These are phyloP conservation scores for Phascolomyces articulosus DNA, from an alignment of 371 early-diverging fungal species.

Conservation along the genomic window DNA sequence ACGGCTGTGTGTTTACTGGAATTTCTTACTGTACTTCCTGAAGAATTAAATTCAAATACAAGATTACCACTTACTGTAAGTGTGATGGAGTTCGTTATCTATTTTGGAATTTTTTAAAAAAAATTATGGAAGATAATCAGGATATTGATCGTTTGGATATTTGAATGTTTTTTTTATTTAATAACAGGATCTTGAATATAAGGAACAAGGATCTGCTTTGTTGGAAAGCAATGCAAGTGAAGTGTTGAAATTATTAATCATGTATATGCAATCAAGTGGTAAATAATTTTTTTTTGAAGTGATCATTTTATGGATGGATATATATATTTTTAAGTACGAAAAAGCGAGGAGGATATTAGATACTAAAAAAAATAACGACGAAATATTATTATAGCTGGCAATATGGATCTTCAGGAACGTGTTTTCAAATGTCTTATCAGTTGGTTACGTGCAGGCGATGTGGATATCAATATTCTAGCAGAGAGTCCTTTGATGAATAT, in stretches of 20 bases:
- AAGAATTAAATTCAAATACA: constrained; percentile 77
- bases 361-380: no score
- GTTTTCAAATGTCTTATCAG: constrained; percentile 77
- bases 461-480: constrained; percentile 64
- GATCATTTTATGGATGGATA: no score
- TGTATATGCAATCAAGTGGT: constrained; percentile 73
- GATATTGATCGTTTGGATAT: no score
- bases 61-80: constrained; percentile 66
- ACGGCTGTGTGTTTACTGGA: constrained; percentile 71
- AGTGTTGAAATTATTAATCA: constrained; percentile 65
- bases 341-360: no score
- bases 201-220: constrained; percentile 57
- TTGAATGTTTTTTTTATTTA: constrained; percentile 7
- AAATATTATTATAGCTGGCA: constrained; percentile 33
- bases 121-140: not conserved
- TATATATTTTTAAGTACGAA: no score
- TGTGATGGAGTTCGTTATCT: not conserved
- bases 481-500: constrained; percentile 72
- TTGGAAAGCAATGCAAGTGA: constrained; percentile 67
- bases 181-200: constrained; percentile 73
- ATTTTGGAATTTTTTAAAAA: constrained; percentile 11
- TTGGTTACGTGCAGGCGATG: constrained; percentile 88
- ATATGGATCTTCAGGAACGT: constrained; percentile 58
- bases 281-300: constrained; percentile 22
- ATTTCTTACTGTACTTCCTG: constrained; percentile 85